A percentile compares a stretch with the other conserved stretches of the same genome.
Evolutionary conservation across 768 basidiomycete genomes (phyloP).

Genomic region (Clitopilus passeckerianus): DNA sequence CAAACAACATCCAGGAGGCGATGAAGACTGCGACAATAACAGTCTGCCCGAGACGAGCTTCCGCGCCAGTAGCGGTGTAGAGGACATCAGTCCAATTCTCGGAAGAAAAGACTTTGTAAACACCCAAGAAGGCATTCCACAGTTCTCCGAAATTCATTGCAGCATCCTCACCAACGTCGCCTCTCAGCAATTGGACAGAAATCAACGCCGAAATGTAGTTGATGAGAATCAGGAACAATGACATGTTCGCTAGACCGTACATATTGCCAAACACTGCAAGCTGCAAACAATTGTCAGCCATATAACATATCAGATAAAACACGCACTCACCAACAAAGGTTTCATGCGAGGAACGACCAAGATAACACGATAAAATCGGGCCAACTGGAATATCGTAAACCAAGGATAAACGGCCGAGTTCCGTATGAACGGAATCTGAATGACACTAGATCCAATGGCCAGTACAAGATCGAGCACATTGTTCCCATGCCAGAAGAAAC

Average conservation of each 20-base stretch:
- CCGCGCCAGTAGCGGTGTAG: conserved; percentile 57
- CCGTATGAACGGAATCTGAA: conserved; percentile 80
- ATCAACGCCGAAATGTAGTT: conserved; percentile 84
- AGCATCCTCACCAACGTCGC: conserved; percentile 54
- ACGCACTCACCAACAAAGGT: conserved; percentile 64
- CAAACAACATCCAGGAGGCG: conserved; percentile 82
- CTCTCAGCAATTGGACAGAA: conserved; percentile 79
- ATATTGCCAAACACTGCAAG: conserved; percentile 89
- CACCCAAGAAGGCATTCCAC: conserved; percentile 79
- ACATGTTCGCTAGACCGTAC: conserved; percentile 88
- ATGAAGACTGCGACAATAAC: conserved; percentile 70
- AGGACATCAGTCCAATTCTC: conserved; percentile 91
- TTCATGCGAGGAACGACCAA: conserved; percentile 88
- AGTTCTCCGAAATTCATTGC: conserved; percentile 77
- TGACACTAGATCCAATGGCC: conserved; percentile 69
- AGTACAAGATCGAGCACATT: conserved; percentile 79
- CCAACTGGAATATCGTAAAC: conserved; percentile 85
- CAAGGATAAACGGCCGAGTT: conserved; percentile 69
- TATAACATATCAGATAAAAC: not conserved
- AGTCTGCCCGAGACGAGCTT: conserved; percentile 62
- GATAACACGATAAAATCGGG: conserved; percentile 89
- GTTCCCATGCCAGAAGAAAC: conserved; percentile 57
- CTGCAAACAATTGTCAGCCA: conserved; percentile 29
- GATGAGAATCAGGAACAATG: conserved; percentile 82
- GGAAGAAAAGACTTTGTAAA: conserved; percentile 88